A percentile compares a stretch with the other conserved stretches of the same genome.
Evolutionary conservation across 108 stramenopile genomes (phyloP).

Genomic region (Licmophora abbreviata): DNA sequence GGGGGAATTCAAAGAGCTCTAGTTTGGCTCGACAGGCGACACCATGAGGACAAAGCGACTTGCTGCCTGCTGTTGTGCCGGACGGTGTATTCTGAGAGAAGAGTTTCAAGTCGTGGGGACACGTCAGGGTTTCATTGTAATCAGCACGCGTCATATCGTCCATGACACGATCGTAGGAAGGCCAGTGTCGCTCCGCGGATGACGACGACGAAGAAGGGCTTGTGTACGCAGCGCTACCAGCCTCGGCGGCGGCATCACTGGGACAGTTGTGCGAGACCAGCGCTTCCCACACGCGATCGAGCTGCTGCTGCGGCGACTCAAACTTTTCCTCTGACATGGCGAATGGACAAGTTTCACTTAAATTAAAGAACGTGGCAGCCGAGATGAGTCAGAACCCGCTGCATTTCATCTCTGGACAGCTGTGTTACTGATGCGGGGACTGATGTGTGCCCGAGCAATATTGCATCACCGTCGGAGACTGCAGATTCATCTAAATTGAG

Average conservation of each 20-base stretch:
- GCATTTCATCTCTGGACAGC: too few relatives aligned
- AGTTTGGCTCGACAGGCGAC: conserved; percentile 14
- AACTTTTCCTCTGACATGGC: too few relatives aligned
- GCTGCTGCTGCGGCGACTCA: neutral
- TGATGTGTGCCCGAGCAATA: too few relatives aligned
- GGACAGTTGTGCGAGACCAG: neutral
- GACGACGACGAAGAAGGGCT: neutral
- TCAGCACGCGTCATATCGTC: conserved; percentile 8
- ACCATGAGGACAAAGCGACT: conserved; percentile 20
- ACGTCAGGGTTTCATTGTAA: conserved; percentile 18
- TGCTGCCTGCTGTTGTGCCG: neutral
- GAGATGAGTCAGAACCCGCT: too few relatives aligned
- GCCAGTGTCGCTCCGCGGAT: conserved; percentile 13
- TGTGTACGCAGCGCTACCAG: neutral
- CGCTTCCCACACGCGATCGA: neutral
- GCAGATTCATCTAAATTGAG: too few relatives aligned
- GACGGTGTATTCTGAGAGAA: neutral
- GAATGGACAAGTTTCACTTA: too few relatives aligned
- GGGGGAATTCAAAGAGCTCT: conserved; percentile 14
- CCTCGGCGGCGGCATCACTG: neutral
- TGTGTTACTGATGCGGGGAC: too few relatives aligned
- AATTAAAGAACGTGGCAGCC: too few relatives aligned
- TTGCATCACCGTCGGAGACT: too few relatives aligned
- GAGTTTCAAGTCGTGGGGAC: conserved; percentile 15
- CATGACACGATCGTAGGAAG: conserved; percentile 25